Base-by-base conservation (phyloP, 1,139 yeast genomes). In the Hanseniaspora uvarum region DNA sequence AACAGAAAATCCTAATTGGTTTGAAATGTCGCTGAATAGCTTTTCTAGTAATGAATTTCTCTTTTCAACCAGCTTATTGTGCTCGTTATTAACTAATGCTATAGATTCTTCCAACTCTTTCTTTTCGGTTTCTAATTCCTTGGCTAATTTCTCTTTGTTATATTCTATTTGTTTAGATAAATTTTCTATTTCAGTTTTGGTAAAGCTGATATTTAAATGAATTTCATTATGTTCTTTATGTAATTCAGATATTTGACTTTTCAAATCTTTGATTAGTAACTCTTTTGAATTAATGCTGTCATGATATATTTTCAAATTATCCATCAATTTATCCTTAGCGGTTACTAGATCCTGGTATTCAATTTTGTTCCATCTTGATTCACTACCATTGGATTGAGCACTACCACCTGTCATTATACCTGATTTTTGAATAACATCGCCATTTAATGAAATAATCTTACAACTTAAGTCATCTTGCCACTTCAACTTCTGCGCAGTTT, bases 351-450 rank as follows among this genome's bases (percentile, higher is more conserved):
- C 71, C 54, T 77, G 77, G 61, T 80, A 78, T 60, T 84, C 88
- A 53, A 78, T 76, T 62, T 83, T 86, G 63, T 83, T 88, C 95
- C 95, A 87, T 59, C 78, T 75, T 56, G 69, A 69, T 56, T 66
- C 61, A 31, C 28, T 44, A 4, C 38, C 46, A 26, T 11, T 37
- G 4, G 33, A 23, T 60, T 61, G 71, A 44, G 71, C 71, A 63
- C 62, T 68, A 59, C 97, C 97, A 68, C 96, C 97, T 14, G 97
- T 85, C 94, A 92, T 86, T 47, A 88, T 72, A 8, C 96, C 96
- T 11, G 92, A 82, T 62, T 79, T 80, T 64, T 87, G 92, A 55
- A 92, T 85, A 34, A 88, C 73, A 0, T 94, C 79, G 0, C 98
- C 98, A 52, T 87, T 88, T 10, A 86, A 63, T 0, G 96, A 79